Base-by-base conservation (phyloP, 176 grass and related monocot species). In the Oryza glaberrima region DNA sequence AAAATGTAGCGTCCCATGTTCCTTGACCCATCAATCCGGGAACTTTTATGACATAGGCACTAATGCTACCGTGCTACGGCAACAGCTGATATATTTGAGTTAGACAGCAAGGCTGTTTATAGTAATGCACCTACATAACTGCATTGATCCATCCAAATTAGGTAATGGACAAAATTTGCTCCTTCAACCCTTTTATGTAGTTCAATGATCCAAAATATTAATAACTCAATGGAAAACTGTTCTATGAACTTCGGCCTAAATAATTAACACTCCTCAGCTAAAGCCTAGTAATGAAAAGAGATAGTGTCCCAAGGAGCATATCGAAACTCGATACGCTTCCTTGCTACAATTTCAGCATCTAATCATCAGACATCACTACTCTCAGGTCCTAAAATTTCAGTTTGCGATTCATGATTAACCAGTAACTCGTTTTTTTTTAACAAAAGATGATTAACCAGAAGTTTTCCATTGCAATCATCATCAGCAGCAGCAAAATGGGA, bases 91-190 rank as follows among this genome's bases (percentile, higher is more conserved):
- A 25, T 64, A 0, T 32, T 32, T 72, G 9, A 3, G 30, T 77
- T 71, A 71, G 4, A 40, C 9, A 11, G 56, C 78, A 67, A 58
- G 34, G 11, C 36, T 43, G 36, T 63, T 83, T 77, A 40, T 35
- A 70, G 64, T 32, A 52, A 69, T 41, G 72, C 26, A 76, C 63
- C 72, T 68, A 41, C 7, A 60, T 35, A 48, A 22, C 15, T 73
- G 20, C 43, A 65, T 23, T 83, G 32, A 44, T 44, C 54, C n/a
- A n/a, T 65, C 81, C 65, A 4, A 19, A 44, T 7, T 67, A 54
- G 7, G 14, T 26, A 11, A 64, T 83, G 44, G 30, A 4, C 26
- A 77, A 25, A 75, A 49, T 16, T 65, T 43, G 15, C 9, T 22
- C 20, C 17, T 61, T 61, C 36, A 71, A 25, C 72, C 15, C 2